Evolutionary conservation across 352 stramenopile genomes (phyloP), one percentile per base, ranked within the genome.

Genomic region (Globisporangium camurandrum): DNA sequence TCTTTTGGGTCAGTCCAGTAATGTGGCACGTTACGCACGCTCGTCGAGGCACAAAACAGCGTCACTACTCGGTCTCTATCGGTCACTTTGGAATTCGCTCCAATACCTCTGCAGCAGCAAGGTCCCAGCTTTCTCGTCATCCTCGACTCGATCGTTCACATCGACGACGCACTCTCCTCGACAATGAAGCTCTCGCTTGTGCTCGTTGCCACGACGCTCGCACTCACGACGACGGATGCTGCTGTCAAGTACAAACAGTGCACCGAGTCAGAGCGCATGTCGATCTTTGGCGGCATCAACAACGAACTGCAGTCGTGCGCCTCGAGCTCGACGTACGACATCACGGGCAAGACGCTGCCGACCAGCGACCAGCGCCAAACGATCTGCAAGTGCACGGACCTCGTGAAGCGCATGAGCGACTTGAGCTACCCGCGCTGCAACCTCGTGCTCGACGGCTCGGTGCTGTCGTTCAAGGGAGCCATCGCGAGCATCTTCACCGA

Each of bases 321-420:
- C 26, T 52, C 43, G 27, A 50, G 11, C 17, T 56, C 61, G 16
- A 53, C 47, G n/a, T 66, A 46, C 41, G 53, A 69, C 54, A 40
- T 69, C 38, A 57, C 61, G 23, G 53, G 50, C 47, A 33, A 39
- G 37, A 40, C 54, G 36, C 38, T 69, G 20, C 61, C 61, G 14
- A 61, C 57, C 23, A 51, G 50, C 33, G 28, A 37, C 22, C 53
- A 69, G 57, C 61, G 61, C 36, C 27, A 54, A 41, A 50, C 45
- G 23, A 44, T 69, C 40, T 69, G 61, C 53, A 61, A 69, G 57
- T 69, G 61, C 57, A 51, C 49, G 36, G 16, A 51, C 41, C 57
- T 69, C 20, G 36, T 69, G 22, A 56, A 66, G 53, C 39, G 63
- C 31, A 27, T 69, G 33, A 34, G 44, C 23, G 48, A 69, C 46